phyloP scores from a whole-genome alignment of 352 stramenopile genomes.

The Phytophthora meadii region DNA sequence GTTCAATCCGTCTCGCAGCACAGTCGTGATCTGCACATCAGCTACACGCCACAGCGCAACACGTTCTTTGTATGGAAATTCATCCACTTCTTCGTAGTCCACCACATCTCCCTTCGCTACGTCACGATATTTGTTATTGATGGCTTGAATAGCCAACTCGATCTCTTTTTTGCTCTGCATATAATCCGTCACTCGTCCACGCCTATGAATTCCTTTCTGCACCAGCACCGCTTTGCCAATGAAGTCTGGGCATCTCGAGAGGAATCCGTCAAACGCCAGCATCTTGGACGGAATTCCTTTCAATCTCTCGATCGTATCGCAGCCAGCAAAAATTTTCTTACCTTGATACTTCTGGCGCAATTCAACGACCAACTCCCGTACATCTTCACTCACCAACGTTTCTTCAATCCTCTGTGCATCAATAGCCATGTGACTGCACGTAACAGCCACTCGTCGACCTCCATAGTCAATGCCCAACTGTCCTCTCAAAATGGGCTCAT shows the following conservation, averaged over 20 bases:
- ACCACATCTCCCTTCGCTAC: slow-evolving; percentile 62
- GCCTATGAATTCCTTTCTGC: slow-evolving; percentile 79
- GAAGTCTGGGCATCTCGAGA: slow-evolving; percentile 87
- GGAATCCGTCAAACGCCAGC: slow-evolving; percentile 94
- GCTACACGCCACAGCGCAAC: slow-evolving; percentile 80
- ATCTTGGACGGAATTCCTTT: slow-evolving; percentile 98
- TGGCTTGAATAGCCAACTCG: slow-evolving; percentile 84
- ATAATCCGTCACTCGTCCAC: slow-evolving; percentile 94
- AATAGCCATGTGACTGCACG: slow-evolving; percentile 94
- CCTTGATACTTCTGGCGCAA: slow-evolving; percentile 69
- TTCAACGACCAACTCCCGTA: slow-evolving; percentile 59
- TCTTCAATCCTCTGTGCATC: slow-evolving; percentile 63
- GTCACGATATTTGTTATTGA: slow-evolving; percentile 92
- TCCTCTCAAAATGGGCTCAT: slow-evolving; percentile 92
- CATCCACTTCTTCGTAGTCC: slow-evolving; percentile 78
- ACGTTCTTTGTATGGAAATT: slow-evolving; percentile 73
- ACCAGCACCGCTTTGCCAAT: slow-evolving; percentile 84
- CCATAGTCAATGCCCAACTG: slow-evolving; percentile 95
- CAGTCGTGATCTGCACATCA: slow-evolving; percentile 81
- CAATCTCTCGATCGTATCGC: slow-evolving; percentile 95
- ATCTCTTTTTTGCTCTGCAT: slow-evolving; percentile 95
- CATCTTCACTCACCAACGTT: slow-evolving; percentile 46
- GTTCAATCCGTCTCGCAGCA: slow-evolving; percentile 81
- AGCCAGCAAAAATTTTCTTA: slow-evolving; percentile 92
- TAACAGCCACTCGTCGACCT: slow-evolving; percentile 94